A percentile compares a stretch with the other conserved stretches of the same genome.
Evolutionary conservation across 352 stramenopile genomes (phyloP).

Genomic region (Porosira glacialis): DNA sequence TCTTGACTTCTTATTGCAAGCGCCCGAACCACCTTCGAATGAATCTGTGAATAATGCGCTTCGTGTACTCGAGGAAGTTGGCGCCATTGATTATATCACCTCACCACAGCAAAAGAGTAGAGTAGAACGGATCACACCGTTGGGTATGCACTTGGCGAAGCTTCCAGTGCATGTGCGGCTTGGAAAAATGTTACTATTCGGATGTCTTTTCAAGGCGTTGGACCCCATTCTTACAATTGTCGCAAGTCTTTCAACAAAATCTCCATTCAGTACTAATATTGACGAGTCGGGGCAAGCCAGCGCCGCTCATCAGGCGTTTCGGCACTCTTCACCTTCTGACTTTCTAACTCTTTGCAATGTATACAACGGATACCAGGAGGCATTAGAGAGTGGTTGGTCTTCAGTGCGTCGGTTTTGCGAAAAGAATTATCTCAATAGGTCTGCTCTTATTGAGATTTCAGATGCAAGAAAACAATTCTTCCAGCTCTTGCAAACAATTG

Average conservation of each 20-base stretch:
- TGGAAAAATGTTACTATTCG: slow-evolving; percentile 95
- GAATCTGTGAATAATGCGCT: slow-evolving; percentile 58
- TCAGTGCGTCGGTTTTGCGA: slow-evolving; percentile 50
- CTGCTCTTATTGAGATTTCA: slow-evolving; percentile 59
- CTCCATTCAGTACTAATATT: slow-evolving; percentile 59
- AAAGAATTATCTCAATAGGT: slow-evolving; percentile 65
- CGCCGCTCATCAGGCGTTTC: slow-evolving; percentile 57
- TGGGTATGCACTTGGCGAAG: slow-evolving; percentile 88
- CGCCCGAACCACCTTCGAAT: slow-evolving; percentile 66
- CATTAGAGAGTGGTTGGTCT: slow-evolving; percentile 4
- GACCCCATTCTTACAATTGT: slow-evolving; percentile 79
- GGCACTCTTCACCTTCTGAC: slow-evolving; percentile 61
- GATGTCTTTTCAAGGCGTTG: slow-evolving; percentile 89
- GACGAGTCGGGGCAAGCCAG: slow-evolving; percentile 51
- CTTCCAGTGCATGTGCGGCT: slow-evolving; percentile 91
- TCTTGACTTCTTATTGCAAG: slow-evolving; percentile 64
- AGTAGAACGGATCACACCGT: slow-evolving; percentile 84
- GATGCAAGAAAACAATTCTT: slow-evolving; percentile 58
- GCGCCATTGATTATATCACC: slow-evolving; percentile 43
- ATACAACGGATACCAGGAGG: slow-evolving; percentile 67
- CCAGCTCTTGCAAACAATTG: slow-evolving; percentile 62
- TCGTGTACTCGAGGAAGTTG: slow-evolving; percentile 60
- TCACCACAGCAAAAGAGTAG: not conserved
- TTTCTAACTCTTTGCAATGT: slow-evolving; percentile 72
- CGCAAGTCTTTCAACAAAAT: slow-evolving; percentile 64